phyloP scores from a whole-genome alignment of 805 yeast species.

The Suhomyces sp. region DNA sequence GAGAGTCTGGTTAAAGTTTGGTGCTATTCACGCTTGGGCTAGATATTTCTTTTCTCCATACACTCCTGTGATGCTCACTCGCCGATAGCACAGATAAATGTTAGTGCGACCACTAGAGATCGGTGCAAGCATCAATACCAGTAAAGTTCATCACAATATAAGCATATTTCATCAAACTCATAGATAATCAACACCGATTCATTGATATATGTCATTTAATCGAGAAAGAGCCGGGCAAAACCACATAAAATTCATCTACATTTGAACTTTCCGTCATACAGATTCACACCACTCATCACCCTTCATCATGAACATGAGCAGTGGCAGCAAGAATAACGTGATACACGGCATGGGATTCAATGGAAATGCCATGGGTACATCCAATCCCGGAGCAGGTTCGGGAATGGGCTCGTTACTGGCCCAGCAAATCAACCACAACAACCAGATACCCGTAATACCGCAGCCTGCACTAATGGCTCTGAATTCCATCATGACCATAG shows the following conservation, averaged over 20 bases:
- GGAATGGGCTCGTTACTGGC: conserved; percentile 1
- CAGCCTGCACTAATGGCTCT: conserved; percentile 36
- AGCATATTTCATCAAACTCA: not conserved
- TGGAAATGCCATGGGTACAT: not conserved
- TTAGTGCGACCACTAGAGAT: not conserved
- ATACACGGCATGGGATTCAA: not conserved
- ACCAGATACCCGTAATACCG: conserved; percentile 13
- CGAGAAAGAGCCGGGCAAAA: not conserved
- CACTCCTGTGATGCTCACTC: not conserved
- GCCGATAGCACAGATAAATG: not conserved
- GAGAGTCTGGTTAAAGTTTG: not conserved
- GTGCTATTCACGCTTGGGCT: not conserved
- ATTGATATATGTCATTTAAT: not conserved
- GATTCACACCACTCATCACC: not conserved
- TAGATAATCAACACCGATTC: not conserved
- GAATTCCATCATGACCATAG: conserved; percentile 38
- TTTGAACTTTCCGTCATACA: not conserved
- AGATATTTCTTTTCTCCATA: not conserved
- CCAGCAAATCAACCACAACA: conserved; percentile 2
- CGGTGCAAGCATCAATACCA: not conserved
- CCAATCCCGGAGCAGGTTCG: not conserved
- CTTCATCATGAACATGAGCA: not conserved
- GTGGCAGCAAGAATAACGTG: not conserved
- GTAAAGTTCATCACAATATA: not conserved
- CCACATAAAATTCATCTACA: not conserved